Base-by-base conservation (phyloP, 2,329 filamentous ascomycete genomes). In the Stagonosporopsis cucurbitacearum region DNA sequence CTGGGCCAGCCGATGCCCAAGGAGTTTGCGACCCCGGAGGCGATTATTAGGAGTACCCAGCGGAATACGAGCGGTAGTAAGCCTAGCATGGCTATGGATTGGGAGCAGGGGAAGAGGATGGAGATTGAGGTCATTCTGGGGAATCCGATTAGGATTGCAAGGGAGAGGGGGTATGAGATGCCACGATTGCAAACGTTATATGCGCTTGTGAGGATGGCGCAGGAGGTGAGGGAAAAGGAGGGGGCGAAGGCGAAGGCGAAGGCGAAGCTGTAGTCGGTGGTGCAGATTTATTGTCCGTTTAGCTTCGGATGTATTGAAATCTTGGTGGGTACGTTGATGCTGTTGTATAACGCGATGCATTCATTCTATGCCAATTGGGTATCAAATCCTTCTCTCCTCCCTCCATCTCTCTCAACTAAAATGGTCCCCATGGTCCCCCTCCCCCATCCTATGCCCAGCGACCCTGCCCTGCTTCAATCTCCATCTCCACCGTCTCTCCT, bases 91-190 rank as follows among this genome's bases (percentile, higher is more conserved):
- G 77, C 89, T 64, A 74, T 88, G 13, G 88, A 91, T 68, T 90
- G 87, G 86, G 86, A 89, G 72, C 81, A 79, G 1, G 85, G 86
- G 0, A 80, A 85, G 67, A 82, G 82, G 36, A 81, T 91, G 80
- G 88, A 91, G 78, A 71, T 91, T 46, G 88, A 91, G 74, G 88
- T 89, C 32, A 89, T 91, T 36, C 70, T 91, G 22, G 88, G 88
- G 1, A 90, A 91, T 68, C 87, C 88, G 0, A 84, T 90, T 26
- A 77, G 86, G 60, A 85, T 89, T 42, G 88, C 88, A 9, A 77
- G 85, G 62, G 81, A 80, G 49, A 81, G 81, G 46, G 88, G 87
- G 0, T 82, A 87, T 5, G 83, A 88, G 65, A 83, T 90, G 83
- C 86, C 86, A 11, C 77, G 86, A 69, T 67, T 90, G 76, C 86